A percentile compares a stretch with the other conserved stretches of the same genome.
phyloP scores from a whole-genome alignment of 1,284 basidiomycete species.

The Grifola frondosa region DNA sequence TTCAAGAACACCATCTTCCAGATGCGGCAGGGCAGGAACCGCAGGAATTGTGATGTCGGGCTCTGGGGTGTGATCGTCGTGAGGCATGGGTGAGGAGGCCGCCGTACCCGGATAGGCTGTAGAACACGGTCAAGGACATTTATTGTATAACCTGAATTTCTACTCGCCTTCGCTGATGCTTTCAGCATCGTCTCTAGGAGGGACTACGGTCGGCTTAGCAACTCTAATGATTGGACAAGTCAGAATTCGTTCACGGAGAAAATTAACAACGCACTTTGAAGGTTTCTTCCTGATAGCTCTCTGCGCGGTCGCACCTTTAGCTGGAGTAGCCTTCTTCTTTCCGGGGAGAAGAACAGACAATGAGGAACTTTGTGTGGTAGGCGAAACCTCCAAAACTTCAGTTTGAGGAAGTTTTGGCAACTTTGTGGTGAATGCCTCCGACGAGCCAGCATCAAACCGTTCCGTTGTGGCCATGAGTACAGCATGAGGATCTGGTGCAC shows the following conservation, averaged over 20 bases:
- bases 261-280: conserved; percentile 36
- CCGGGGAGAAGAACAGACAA: conserved; percentile 25
- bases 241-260: conserved; percentile 1
- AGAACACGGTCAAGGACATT: conserved; percentile 2
- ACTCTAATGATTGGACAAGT: conserved; percentile 12
- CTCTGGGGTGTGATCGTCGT: conserved; percentile 32
- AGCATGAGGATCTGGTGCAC: conserved; percentile 11
- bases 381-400: conserved; percentile 26
- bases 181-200: conserved; percentile 34
- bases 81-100: conserved; percentile 44
- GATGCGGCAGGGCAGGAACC: conserved; percentile 22
- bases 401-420: conserved; percentile 10
- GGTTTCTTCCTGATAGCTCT: conserved; percentile 38
- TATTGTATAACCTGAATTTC: background rate
- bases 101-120: conserved; percentile 41
- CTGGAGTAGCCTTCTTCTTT: conserved; percentile 40
- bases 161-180: conserved; percentile 46
- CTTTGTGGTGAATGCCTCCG: conserved; percentile 17
- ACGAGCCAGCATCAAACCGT: conserved; percentile 20
- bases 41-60: conserved; percentile 22
- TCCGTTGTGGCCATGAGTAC: conserved; percentile 7
- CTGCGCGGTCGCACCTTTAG: conserved; percentile 32
- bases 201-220: conserved; percentile 22
- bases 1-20: conserved; percentile 52
- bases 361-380: conserved; percentile 13